phyloP scores from a whole-genome alignment of 2,329 filamentous ascomycete species.

The Emericellopsis cladophorae region DNA sequence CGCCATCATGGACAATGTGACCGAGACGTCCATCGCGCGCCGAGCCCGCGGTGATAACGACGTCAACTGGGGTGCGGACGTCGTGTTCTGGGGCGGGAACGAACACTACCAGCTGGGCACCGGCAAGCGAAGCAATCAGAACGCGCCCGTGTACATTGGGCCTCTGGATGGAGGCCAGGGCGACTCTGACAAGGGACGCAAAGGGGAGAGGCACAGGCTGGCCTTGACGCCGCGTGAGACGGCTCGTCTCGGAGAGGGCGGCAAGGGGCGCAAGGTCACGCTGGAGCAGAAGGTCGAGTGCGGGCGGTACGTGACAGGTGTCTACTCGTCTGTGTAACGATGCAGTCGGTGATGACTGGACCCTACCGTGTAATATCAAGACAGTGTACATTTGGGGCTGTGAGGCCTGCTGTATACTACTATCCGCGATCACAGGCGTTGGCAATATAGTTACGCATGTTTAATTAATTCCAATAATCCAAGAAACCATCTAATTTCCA shows the following conservation, averaged over 20 bases:
- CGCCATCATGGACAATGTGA: conserved; percentile 73
- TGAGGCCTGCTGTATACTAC: too few species aligned
- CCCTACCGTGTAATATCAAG: too few species aligned
- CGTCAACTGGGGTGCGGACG: conserved; percentile 79
- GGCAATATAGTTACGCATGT: too few species aligned
- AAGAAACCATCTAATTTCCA: too few species aligned
- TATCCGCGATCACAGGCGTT: too few species aligned
- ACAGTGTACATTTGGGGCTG: too few species aligned
- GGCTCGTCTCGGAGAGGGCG: conserved; percentile 46
- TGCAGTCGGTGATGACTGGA: background rate
- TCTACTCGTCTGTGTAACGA: conserved; percentile 55
- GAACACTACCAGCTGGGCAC: conserved; percentile 89
- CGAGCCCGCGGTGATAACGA: conserved; percentile 48
- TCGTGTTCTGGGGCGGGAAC: conserved; percentile 90
- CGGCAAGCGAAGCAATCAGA: conserved; percentile 72
- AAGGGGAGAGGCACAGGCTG: conserved; percentile 57
- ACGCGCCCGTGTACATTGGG: conserved; percentile 64
- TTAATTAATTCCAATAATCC: too few species aligned
- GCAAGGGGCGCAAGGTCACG: conserved; percentile 54
- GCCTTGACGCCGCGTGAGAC: conserved; percentile 68
- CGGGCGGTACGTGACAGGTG: conserved; percentile 66
- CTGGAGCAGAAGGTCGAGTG: conserved; percentile 85
- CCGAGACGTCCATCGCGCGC: conserved; percentile 44
- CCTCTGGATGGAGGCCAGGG: conserved; percentile 52
- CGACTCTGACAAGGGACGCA: conserved; percentile 47